Evolutionary conservation across 441 rosid species (phyloP), one percentile per base, ranked within the genome.

Genomic region (Erodium texanum): DNA sequence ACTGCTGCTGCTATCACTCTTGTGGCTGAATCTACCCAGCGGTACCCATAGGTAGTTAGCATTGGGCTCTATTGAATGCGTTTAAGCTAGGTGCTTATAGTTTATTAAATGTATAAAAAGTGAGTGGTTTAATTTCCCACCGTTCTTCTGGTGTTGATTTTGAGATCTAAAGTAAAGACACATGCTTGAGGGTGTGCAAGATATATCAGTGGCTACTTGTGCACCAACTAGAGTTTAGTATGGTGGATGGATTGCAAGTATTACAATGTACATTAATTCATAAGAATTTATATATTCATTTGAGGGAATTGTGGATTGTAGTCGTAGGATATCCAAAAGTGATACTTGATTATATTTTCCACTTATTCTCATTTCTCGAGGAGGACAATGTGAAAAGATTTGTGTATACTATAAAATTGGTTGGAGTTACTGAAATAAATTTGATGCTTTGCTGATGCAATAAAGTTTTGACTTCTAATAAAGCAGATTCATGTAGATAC

Each of bases 401-500:
- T 19, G 24, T 20, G 15, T 58, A 56, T 20, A 56, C 9, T 19
- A 56, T 10, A 19, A 58, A 22, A 8, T 58, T 14, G 22, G 24
- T 19, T 58, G 11, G 27, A n/a, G n/a, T n/a, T n/a, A n/a, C n/a
- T n/a, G n/a, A 58, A 58, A 58, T 9, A 20, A 8, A 9, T 22
- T 58, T 58, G 27, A 58, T 58, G 62, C 27, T 27, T 58, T 8
- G 27, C 62, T 7, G 27, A 19, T 58, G 59, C 27, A 18, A 58
- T 58, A 58, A 58, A 58, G 62, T 56, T n/a, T n/a, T 20, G 62
- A 8, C 62, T 11, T 20, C 62, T 38, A 58, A 22, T 22, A 58
- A 58, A 58, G 14, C 27, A 58, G 62, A 22, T 20, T 22, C 62
- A 19, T 58, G 62, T 19, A 58, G 24, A 10, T 58, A 20, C 62